Evolutionary conservation across 345 rosid genomes (phyloP).

Genomic region (Clausena lansium): DNA sequence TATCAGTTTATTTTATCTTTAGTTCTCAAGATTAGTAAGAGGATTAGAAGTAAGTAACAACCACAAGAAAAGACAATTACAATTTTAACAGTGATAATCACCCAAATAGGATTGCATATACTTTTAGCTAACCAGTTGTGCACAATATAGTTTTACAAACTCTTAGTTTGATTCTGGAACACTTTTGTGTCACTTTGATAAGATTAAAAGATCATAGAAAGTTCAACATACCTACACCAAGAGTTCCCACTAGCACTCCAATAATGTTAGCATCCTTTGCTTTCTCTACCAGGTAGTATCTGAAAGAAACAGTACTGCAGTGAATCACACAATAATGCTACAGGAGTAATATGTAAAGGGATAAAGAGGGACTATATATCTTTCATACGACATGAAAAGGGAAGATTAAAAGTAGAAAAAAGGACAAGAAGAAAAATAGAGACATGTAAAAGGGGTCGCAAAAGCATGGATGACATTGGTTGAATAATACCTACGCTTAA

Average conservation of each 20-base stretch:
- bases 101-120: background rate
- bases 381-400: background rate
- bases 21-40: background rate
- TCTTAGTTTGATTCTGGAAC: background rate
- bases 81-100: background rate
- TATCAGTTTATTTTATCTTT: background rate
- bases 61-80: background rate
- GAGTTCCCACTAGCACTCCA: slow-evolving; percentile 95
- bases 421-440: background rate
- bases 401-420: background rate
- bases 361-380: background rate
- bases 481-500: slow-evolving; percentile 67
- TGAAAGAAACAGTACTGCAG: slow-evolving; percentile 30
- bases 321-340: background rate
- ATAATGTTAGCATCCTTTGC: slow-evolving; percentile 93
- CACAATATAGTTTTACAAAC: background rate
- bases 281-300: slow-evolving; percentile 93
- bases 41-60: background rate
- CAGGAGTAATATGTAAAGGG: background rate
- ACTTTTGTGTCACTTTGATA: background rate
- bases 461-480: slow-evolving; percentile 3
- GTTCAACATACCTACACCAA: slow-evolving; percentile 75
- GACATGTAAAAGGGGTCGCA: background rate
- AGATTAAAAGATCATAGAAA: background rate
- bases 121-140: background rate